These are phyloP conservation scores for Monilinia polystroma DNA, from an alignment of 2,329 filamentous ascomycete species.

Conservation along the genomic window DNA sequence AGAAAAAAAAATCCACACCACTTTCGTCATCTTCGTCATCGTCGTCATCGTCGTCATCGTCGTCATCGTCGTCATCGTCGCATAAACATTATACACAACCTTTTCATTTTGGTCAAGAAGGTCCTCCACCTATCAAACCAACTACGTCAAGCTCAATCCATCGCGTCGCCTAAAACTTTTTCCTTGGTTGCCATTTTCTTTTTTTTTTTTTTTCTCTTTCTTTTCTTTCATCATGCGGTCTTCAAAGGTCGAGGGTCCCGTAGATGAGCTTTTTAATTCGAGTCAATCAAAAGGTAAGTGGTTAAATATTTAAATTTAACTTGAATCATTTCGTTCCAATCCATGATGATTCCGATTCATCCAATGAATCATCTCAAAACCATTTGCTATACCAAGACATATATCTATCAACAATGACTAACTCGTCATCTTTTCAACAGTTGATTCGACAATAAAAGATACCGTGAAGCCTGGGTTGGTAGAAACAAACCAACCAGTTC, in stretches of 20 bases:
- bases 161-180: neutral
- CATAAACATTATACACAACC: neutral
- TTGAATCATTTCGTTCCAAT: neutral
- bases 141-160: neutral
- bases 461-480: neutral
- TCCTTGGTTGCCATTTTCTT: neutral
- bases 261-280: neutral
- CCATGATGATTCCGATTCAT: neutral
- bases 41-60: neutral
- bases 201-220: too few species aligned
- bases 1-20: neutral
- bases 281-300: slow-evolving; percentile 4
- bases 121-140: neutral
- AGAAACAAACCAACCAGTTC: neutral
- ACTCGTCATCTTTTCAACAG: neutral
- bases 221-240: slow-evolving; percentile 1
- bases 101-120: neutral
- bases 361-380: neutral
- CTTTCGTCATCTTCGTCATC: neutral
- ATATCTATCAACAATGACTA: neutral
- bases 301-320: neutral
- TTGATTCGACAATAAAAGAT: neutral
- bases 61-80: slow-evolving; percentile 9
- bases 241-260: neutral
- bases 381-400: neutral